A percentile compares a stretch with the other conserved stretches of the same genome.
Conservation (phyloP, 2,329 filamentous ascomycete genomes). For the Ceratocystis harringtonii region DNA sequence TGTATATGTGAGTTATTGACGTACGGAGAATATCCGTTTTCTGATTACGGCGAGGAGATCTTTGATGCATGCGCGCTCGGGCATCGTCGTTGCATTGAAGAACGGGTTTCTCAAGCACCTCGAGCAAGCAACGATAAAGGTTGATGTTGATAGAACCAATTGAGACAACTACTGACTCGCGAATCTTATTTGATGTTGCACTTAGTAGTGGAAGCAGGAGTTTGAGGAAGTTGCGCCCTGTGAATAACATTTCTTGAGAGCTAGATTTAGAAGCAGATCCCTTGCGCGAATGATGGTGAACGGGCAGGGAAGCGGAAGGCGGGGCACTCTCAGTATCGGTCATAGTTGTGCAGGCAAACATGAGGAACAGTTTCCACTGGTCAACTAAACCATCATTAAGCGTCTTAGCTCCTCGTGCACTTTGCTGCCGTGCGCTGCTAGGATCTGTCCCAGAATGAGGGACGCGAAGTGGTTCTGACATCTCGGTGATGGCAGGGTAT, state of each 20-base stretch:
- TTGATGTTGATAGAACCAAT: slow-evolving; percentile 92
- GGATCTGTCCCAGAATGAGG: slow-evolving; percentile 47
- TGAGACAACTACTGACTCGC: slow-evolving; percentile 79
- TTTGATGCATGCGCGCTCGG: slow-evolving; percentile 73
- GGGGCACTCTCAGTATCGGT: slow-evolving; percentile 55
- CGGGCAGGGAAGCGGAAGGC: slow-evolving; percentile 29
- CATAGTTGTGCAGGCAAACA: slow-evolving; percentile 91
- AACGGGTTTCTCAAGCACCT: slow-evolving; percentile 78
- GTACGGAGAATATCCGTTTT: slow-evolving; percentile 79
- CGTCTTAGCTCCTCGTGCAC: slow-evolving; percentile 45
- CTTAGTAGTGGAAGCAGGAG: slow-evolving; percentile 79
- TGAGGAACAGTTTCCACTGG: slow-evolving; percentile 94
- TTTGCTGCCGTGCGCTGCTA: slow-evolving; percentile 34
- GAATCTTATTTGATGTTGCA: slow-evolving; percentile 62
- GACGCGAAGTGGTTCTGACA: slow-evolving; percentile 59
- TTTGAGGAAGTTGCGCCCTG: slow-evolving; percentile 77
- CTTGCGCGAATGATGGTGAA: slow-evolving; percentile 62
- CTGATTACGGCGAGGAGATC: slow-evolving; percentile 64
- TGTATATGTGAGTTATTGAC: slow-evolving; percentile 92
- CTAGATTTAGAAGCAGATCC: slow-evolving; percentile 52
- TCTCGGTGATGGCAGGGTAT: slow-evolving; percentile 65
- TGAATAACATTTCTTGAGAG: slow-evolving; percentile 63
- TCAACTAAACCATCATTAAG: slow-evolving; percentile 82
- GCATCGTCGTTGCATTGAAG: slow-evolving; percentile 78
- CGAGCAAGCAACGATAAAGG: slow-evolving; percentile 77